phyloP scores from a whole-genome alignment of 495 filamentous ascomycete genomes.

The Neurospora sp. region DNA sequence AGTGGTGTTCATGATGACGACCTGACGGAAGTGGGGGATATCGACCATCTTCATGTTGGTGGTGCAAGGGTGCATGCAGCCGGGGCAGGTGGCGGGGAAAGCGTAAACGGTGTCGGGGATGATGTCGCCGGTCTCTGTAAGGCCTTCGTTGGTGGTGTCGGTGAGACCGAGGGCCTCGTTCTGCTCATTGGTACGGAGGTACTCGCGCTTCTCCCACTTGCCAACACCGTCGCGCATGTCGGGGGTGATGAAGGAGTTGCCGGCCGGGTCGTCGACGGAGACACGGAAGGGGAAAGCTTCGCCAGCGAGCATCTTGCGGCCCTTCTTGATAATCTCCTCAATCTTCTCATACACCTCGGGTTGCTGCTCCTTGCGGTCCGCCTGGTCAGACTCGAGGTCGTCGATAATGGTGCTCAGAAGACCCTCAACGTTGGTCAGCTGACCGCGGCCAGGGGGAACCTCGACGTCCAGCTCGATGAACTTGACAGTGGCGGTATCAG shows the following conservation, averaged over 20 bases:
- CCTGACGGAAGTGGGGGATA: constrained; percentile 94
- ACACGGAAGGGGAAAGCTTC: constrained; percentile 79
- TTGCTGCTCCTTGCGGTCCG: constrained; percentile 55
- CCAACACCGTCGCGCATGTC: constrained; percentile 60
- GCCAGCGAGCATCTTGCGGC: constrained; percentile 62
- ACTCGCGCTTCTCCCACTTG: constrained; percentile 77
- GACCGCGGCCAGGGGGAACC: constrained; percentile 77
- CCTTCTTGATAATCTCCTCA: constrained; percentile 55
- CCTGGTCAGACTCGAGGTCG: constrained; percentile 67
- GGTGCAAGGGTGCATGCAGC: constrained; percentile 69
- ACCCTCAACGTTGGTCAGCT: constrained; percentile 87
- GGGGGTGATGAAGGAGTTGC: constrained; percentile 97
- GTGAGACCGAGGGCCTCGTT: constrained; percentile 70
- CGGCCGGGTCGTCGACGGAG: constrained; percentile 77
- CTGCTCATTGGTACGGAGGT: constrained; percentile 69
- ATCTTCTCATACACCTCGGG: constrained; percentile 72
- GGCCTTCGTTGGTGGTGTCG: constrained; percentile 23
- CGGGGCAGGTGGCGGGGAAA: constrained; percentile 83
- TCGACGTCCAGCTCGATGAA: constrained; percentile 84
- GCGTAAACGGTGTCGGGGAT: constrained; percentile 81
- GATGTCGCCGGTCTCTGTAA: constrained; percentile 60
- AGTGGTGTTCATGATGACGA: constrained; percentile 78
- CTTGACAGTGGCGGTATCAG: constrained; percentile 70
- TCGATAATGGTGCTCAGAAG: constrained; percentile 64
- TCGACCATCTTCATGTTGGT: constrained; percentile 94